Evolutionary conservation across 129 eudicot genomes (phyloP), one percentile per base, ranked within the genome.

Genomic region (Scalesia atractyloides): DNA sequence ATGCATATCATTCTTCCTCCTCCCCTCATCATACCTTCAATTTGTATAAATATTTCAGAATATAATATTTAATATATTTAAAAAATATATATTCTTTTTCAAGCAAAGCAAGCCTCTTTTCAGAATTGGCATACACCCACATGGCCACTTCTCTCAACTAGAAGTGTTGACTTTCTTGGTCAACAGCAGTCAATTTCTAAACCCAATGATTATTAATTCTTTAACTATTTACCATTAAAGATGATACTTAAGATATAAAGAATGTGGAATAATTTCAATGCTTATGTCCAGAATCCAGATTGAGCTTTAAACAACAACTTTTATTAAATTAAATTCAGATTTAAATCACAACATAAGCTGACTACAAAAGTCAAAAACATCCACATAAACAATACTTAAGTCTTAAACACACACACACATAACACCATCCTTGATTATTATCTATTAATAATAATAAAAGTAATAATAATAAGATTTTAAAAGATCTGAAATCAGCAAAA

Each of bases 21-120:
- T 70, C 3, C 66, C 66, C 58, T 80, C 78, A 71, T 83, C 86
- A 72, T 88, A 46, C 64, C 64, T 57, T 57, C 64, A 57, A 24
- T 24, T 2, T 57, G 37, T 3, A 57, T 22, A 57, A 22, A 24
- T 0, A 57, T 22, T 57, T 57, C 9, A 20, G 1, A 10, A 24
- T 0, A 57, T 20, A 57, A 57, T 22, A 20, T 57, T 8, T 22
- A 20, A 22, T 19, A 54, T 18, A 18, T 2, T 8, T 5, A 19
- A 22, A 0, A 57, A 57, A 22, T n/a, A n/a, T n/a, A 57, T 0
- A 24, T 24, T 24, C 62, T 9, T 56, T 56, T 47, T 2, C 51
- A 14, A 47, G 9, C n/a, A 14, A 47, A 56, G 61, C 62, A 17
- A 54, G 33, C 20, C 61, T 56, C 62, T 56, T 56, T 56, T 34